Evolutionary conservation across 176 grass and related monocot species (phyloP).

Genomic region (Tuctoria greenei): DNA sequence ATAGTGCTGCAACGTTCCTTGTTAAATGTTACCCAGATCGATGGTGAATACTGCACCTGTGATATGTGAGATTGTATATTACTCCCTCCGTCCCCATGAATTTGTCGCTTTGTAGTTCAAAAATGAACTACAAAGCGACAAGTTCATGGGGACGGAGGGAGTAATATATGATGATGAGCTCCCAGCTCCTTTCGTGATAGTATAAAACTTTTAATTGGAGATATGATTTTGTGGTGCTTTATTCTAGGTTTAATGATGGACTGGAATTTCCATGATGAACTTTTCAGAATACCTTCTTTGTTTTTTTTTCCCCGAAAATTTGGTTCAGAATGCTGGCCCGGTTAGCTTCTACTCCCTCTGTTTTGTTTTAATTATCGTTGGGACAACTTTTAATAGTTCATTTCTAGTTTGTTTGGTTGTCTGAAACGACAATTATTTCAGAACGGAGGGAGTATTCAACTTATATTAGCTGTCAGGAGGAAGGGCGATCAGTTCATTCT

Average conservation of each 20-base stretch:
- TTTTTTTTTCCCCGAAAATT: background rate
- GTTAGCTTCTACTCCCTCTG: conserved; percentile 19
- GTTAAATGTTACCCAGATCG: conserved; percentile 27
- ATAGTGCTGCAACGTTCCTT: conserved; percentile 47
- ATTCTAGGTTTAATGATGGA: conserved; percentile 8
- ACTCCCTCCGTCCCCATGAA: too few relatives aligned
- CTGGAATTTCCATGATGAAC: conserved; percentile 42
- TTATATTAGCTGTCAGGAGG: conserved; percentile 44
- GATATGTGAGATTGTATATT: conserved; percentile 33
- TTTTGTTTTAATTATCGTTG: too few relatives aligned
- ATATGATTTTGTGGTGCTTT: conserved; percentile 20
- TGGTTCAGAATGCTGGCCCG: conserved; percentile 19
- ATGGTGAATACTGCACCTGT: conserved; percentile 28
- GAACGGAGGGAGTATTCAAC: too few relatives aligned
- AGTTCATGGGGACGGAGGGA: too few relatives aligned
- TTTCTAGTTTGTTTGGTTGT: too few relatives aligned
- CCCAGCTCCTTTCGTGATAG: conserved; percentile 8
- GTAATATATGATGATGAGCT: conserved; percentile 26
- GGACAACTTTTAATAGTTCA: too few relatives aligned
- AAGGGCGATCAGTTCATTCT: conserved; percentile 16
- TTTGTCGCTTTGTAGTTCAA: too few relatives aligned
- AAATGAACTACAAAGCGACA: too few relatives aligned
- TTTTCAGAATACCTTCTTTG: conserved; percentile 20
- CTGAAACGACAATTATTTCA: too few relatives aligned
- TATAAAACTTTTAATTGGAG: background rate